These are phyloP conservation scores for Sinapis alba DNA, from an alignment of 441 rosid genomes.

Conservation along the genomic window DNA sequence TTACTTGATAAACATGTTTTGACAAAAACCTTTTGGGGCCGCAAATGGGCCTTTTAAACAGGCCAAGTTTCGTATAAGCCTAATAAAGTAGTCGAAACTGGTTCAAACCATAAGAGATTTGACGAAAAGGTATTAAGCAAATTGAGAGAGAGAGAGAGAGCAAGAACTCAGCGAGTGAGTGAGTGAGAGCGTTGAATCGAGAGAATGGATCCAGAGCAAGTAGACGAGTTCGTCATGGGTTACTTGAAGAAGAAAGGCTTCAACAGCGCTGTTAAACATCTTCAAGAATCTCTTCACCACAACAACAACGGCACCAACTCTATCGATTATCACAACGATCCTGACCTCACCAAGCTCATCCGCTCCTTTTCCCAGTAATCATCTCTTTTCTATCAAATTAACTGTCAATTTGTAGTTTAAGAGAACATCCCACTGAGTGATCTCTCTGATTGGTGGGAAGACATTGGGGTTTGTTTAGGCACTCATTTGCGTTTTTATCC, in stretches of 20 bases:
- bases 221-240: slow-evolving; percentile 56
- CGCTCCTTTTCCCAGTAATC: slow-evolving; percentile 67
- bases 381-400: neutral
- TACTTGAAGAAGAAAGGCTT: slow-evolving; percentile 84
- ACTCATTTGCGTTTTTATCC: neutral
- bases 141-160: neutral
- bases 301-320: slow-evolving; percentile 39
- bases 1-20: neutral
- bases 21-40: neutral
- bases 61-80: neutral
- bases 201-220: slow-evolving; percentile 40
- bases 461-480: slow-evolving; percentile 26
- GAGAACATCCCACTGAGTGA: neutral
- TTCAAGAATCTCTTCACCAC: slow-evolving; percentile 60
- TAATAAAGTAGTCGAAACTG: neutral
- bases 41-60: neutral
- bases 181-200: slow-evolving; percentile 1
- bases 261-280: slow-evolving; percentile 46
- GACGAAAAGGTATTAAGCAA: neutral
- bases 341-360: slow-evolving; percentile 66
- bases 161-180: neutral
- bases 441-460: neutral
- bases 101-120: neutral
- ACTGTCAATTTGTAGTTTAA: neutral
- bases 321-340: slow-evolving; percentile 65